Conservation (phyloP, 1,139 yeast species). For the Komagataea norvegica region DNA sequence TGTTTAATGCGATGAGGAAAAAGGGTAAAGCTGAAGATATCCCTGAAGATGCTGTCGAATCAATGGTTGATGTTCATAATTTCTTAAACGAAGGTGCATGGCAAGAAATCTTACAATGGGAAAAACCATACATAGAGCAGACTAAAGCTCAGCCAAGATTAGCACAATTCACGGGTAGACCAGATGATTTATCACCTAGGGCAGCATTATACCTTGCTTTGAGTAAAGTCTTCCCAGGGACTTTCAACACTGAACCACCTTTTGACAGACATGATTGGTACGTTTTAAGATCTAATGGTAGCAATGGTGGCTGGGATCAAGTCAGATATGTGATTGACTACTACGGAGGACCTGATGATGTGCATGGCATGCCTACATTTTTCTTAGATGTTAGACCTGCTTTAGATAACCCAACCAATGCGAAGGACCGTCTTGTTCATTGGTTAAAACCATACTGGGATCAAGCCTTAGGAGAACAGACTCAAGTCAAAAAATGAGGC, state of each 20-base stretch:
- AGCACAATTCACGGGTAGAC: constrained; percentile 86
- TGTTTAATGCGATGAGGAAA: constrained; percentile 95
- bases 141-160: constrained; percentile 67
- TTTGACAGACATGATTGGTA: constrained; percentile 99
- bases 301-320: constrained; percentile 46
- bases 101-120: constrained; percentile 94
- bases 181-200: constrained; percentile 83
- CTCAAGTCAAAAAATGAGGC: too few species aligned
- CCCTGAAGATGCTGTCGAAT: constrained; percentile 92
- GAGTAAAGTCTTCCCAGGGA: constrained; percentile 66
- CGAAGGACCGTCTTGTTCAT: constrained; percentile 58
- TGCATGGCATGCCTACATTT: constrained; percentile 84
- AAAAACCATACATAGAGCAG: constrained; percentile 49
- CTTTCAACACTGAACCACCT: constrained; percentile 77
- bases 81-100: constrained; percentile 97
- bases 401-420: constrained; percentile 60
- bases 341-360: constrained; percentile 91
- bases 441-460: constrained; percentile 41
- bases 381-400: constrained; percentile 95
- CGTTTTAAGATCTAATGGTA: constrained; percentile 53
- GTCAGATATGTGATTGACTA: constrained; percentile 93
- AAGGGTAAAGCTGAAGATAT: constrained; percentile 81
- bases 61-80: constrained; percentile 97
- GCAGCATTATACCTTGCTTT: constrained; percentile 67
- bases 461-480: constrained; percentile 22